Evolutionary conservation across 768 basidiomycete species (phyloP).

Genomic region (Suillus subluteus): DNA sequence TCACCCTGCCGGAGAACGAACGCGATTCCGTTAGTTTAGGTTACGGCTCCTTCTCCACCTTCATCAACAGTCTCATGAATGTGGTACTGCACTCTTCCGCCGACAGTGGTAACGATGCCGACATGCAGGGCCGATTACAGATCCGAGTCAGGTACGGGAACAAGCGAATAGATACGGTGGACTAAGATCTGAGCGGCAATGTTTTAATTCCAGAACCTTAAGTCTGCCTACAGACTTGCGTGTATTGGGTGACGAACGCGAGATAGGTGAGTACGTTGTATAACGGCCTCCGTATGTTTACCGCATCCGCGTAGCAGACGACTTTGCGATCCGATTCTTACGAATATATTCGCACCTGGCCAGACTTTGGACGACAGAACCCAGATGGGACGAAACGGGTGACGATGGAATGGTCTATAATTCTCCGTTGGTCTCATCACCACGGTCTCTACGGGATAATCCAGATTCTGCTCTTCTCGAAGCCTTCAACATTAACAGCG

Average conservation of each 20-base stretch:
- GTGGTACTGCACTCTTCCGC: conserved; percentile 12
- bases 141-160: conserved; percentile 5
- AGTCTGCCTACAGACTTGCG: neutral
- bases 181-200: neutral
- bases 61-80: conserved; percentile 17
- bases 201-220: conserved; percentile 6
- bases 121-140: conserved; percentile 5
- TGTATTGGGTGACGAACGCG: neutral
- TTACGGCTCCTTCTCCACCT: conserved; percentile 24
- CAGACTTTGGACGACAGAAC: conserved; percentile 2
- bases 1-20: conserved; percentile 73
- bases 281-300: neutral
- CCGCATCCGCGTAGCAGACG: neutral
- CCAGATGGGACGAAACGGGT: conserved; percentile 2
- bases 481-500: conserved; percentile 47
- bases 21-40: conserved; percentile 54
- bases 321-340: conserved; percentile 1
- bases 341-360: neutral
- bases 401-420: conserved; percentile 4
- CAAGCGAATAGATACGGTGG: neutral
- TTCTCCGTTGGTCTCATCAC: neutral
- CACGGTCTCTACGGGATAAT: too few species aligned
- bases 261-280: conserved; percentile 5
- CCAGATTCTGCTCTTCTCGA: neutral
- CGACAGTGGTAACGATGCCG: conserved; percentile 21